These are phyloP conservation scores for Stipa capillata DNA, from an alignment of 176 grass and related monocot species.

Conservation along the genomic window DNA sequence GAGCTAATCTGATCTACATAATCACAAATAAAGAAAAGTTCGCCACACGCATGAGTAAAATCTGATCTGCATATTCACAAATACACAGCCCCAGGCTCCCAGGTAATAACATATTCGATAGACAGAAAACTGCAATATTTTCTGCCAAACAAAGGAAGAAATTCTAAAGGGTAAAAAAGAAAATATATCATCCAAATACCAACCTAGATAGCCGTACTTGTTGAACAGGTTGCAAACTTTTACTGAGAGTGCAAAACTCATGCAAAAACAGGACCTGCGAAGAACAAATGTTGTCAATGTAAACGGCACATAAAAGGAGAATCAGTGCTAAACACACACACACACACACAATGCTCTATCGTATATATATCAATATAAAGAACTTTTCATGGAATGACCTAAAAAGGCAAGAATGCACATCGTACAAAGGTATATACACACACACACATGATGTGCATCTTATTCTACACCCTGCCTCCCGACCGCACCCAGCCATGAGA, in stretches of 20 bases:
- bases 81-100: neutral
- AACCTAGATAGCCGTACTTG: constrained; percentile 60
- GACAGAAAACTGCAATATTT: neutral
- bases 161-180: neutral
- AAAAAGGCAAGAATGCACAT: neutral
- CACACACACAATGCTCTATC: neutral
- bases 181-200: constrained; percentile 18
- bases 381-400: neutral
- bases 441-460: too few species aligned
- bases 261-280: constrained; percentile 72
- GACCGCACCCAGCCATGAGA: too few species aligned
- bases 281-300: constrained; percentile 14
- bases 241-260: constrained; percentile 71
- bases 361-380: constrained; percentile 2
- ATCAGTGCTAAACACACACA: neutral
- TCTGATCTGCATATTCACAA: neutral
- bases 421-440: neutral
- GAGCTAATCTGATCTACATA: neutral
- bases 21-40: neutral
- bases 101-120: neutral
- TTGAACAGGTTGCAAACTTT: constrained; percentile 49
- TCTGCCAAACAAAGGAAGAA: neutral
- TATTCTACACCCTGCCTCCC: too few species aligned
- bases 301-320: constrained; percentile 2
- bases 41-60: neutral